Conservation (phyloP, 805 yeast genomes). For the Maudiozyma barnettii region DNA sequence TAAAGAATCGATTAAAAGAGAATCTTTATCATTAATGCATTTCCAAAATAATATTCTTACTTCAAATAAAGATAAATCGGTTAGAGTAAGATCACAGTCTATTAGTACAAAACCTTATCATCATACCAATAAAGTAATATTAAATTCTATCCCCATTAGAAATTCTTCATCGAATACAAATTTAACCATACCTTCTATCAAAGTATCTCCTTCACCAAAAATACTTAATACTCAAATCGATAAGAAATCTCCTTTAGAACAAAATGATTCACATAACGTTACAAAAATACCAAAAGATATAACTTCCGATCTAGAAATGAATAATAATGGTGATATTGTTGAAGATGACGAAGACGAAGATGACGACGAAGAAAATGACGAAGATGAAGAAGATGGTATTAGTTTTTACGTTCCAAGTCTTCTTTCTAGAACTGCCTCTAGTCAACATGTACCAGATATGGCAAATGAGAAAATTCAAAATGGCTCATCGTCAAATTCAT, state of each 20-base stretch:
- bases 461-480: background rate
- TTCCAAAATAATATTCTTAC: slow-evolving; percentile 25
- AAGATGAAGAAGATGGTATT: slow-evolving; percentile 30
- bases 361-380: slow-evolving; percentile 27
- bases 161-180: background rate
- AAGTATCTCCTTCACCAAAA: background rate
- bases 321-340: background rate
- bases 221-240: background rate
- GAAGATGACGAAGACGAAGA: slow-evolving; percentile 10
- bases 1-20: slow-evolving; percentile 14
- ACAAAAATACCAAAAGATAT: background rate
- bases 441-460: slow-evolving; percentile 2
- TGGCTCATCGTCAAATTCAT: background rate
- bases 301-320: background rate
- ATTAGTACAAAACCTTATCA: slow-evolving; percentile 14
- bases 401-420: slow-evolving; percentile 32
- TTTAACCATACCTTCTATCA: background rate
- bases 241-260: too few species aligned
- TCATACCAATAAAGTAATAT: background rate
- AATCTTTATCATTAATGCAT: slow-evolving; percentile 24
- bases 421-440: slow-evolving; percentile 23
- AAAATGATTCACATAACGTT: too few species aligned
- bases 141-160: background rate
- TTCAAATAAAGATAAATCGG: slow-evolving; percentile 29
- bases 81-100: slow-evolving; percentile 24